Conservation (phyloP, 495 filamentous ascomycete genomes). For the Chaetomium tenue region DNA sequence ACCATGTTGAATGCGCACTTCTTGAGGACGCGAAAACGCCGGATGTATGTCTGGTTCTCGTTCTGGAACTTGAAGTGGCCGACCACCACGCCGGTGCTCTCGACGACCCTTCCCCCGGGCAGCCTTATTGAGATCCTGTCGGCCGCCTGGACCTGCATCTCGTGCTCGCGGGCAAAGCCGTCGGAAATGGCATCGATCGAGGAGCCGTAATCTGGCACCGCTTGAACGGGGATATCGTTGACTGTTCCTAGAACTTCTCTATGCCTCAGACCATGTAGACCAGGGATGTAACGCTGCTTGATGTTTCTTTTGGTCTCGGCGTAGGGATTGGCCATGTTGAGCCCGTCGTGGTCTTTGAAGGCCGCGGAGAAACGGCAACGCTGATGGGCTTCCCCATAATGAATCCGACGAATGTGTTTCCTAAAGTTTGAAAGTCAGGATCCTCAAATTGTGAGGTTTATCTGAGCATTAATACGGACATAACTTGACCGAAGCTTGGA, state of each 20-base stretch:
- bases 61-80: constrained; percentile 1
- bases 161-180: neutral
- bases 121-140: neutral
- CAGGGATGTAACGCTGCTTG: neutral
- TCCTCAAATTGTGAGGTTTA: no score
- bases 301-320: neutral
- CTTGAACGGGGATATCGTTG: neutral
- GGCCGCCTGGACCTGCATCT: neutral
- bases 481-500: no score
- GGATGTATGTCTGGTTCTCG: constrained; percentile 1
- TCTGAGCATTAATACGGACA: no score
- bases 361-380: no score
- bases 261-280: neutral
- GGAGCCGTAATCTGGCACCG: constrained; percentile 1
- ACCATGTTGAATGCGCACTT: constrained; percentile 1
- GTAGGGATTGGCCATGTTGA: neutral
- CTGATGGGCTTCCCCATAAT: no score
- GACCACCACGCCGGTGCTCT: neutral
- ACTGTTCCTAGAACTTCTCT: constrained; percentile 3
- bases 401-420: no score
- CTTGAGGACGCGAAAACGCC: neutral
- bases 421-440: no score
- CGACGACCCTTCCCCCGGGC: neutral
- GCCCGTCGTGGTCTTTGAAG: no score
- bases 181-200: constrained; percentile 1